phyloP scores from a whole-genome alignment of 2,329 filamentous ascomycete genomes.

The Leptographium wingfieldii region DNA sequence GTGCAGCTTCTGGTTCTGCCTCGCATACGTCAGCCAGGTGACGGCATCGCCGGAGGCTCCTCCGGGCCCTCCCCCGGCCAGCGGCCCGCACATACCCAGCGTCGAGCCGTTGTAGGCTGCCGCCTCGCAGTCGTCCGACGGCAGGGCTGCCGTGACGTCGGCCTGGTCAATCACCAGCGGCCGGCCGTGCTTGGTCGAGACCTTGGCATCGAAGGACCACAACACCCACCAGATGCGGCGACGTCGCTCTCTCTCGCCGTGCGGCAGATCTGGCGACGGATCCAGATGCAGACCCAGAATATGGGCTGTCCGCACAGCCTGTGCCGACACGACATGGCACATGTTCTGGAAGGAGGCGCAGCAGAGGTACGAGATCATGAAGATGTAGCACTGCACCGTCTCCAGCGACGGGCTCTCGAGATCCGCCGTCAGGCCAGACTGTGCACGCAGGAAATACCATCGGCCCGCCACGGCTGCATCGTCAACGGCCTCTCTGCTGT shows the following conservation, averaged over 20 bases:
- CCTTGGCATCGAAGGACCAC: slow-evolving; percentile 34
- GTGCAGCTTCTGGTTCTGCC: slow-evolving; percentile 23
- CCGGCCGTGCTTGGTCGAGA: slow-evolving; percentile 32
- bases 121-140: slow-evolving; percentile 18
- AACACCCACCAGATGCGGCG: slow-evolving; percentile 40
- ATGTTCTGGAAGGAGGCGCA: slow-evolving; percentile 36
- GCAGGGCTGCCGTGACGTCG: slow-evolving; percentile 23
- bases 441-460: slow-evolving; percentile 32
- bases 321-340: slow-evolving; percentile 25
- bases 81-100: slow-evolving; percentile 9
- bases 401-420: slow-evolving; percentile 33
- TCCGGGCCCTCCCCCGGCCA: not conserved
- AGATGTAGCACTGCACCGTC: slow-evolving; percentile 35
- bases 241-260: slow-evolving; percentile 26
- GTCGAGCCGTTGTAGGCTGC: slow-evolving; percentile 6
- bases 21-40: slow-evolving; percentile 25
- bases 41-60: slow-evolving; percentile 10
- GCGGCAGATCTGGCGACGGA: slow-evolving; percentile 22
- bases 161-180: slow-evolving; percentile 24
- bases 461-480: slow-evolving; percentile 30
- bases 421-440: slow-evolving; percentile 28
- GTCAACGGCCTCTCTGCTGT: not conserved
- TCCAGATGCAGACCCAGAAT: slow-evolving; percentile 36
- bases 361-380: slow-evolving; percentile 32
- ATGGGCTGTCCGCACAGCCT: slow-evolving; percentile 31